Evolutionary conservation across 2,329 filamentous ascomycete genomes (phyloP).

Genomic region (Trematosphaeria pertusa): DNA sequence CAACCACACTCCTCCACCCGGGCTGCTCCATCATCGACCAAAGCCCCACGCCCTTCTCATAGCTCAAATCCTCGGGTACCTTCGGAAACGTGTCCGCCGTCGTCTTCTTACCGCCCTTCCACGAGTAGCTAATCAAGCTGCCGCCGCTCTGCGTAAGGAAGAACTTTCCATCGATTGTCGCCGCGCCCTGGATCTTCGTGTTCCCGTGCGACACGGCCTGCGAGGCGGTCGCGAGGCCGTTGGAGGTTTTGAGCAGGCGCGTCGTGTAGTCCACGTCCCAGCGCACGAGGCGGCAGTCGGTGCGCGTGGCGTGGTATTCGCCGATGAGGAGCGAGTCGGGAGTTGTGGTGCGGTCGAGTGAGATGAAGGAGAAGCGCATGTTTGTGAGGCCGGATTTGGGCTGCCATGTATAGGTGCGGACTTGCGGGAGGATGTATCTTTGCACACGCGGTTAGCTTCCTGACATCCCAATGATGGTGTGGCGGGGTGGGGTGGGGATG

Average conservation of each 20-base stretch:
- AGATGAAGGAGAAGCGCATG: conserved; percentile 17
- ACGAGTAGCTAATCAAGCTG: conserved; percentile 10
- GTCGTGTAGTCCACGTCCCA: conserved; percentile 19
- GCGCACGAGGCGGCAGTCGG: conserved; percentile 17
- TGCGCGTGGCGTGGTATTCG: conserved; percentile 17
- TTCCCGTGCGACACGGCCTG: conserved; percentile 17
- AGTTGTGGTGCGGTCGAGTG: conserved; percentile 18
- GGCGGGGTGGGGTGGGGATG: too few relatives aligned
- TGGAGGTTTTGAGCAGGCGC: conserved; percentile 13
- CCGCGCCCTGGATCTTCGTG: conserved; percentile 19
- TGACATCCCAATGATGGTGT: too few relatives aligned
- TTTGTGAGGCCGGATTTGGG: conserved; percentile 12
- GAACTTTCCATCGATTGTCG: conserved; percentile 16
- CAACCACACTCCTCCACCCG: conserved; percentile 13
- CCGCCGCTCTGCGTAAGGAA: conserved; percentile 19
- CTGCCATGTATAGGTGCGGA: conserved; percentile 17
- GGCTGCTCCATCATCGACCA: conserved; percentile 18
- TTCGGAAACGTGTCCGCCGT: conserved; percentile 4
- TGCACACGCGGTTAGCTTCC: background rate
- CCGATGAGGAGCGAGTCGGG: conserved; percentile 18
- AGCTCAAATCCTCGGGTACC: conserved; percentile 19
- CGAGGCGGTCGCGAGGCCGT: conserved; percentile 14
- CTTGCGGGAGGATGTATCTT: conserved; percentile 20
- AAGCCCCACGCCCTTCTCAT: conserved; percentile 19
- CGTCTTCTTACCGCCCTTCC: conserved; percentile 15